A percentile compares a stretch with the other conserved stretches of the same genome.
phyloP scores from a whole-genome alignment of 495 filamentous ascomycete genomes.

The Amorphotheca resinae region DNA sequence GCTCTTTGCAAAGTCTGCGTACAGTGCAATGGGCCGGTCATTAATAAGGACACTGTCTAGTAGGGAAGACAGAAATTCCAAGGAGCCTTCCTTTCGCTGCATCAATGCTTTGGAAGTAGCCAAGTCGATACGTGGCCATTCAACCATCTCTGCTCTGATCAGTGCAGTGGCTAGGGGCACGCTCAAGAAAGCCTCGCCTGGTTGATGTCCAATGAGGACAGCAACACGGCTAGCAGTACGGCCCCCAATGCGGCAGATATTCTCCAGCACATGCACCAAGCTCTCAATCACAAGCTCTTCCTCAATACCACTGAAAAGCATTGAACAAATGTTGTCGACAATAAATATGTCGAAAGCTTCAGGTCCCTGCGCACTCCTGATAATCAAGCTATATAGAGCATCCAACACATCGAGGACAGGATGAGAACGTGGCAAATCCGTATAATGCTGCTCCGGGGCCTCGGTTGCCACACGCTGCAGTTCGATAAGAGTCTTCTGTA shows the following conservation, averaged over 20 bases:
- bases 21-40: constrained; percentile 60
- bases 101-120: constrained; percentile 59
- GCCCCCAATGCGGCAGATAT: constrained; percentile 65
- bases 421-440: constrained; percentile 52
- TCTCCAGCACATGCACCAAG: constrained; percentile 67
- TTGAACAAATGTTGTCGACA: constrained; percentile 56
- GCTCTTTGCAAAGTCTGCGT: constrained; percentile 76
- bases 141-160: constrained; percentile 53
- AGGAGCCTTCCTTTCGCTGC: constrained; percentile 50
- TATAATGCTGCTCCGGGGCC: constrained; percentile 56
- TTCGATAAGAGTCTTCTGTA: constrained; percentile 58
- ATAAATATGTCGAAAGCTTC: constrained; percentile 57
- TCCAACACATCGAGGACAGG: constrained; percentile 52
- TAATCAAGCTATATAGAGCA: constrained; percentile 37
- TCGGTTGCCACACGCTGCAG: constrained; percentile 51
- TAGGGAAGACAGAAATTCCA: constrained; percentile 64
- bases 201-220: constrained; percentile 52
- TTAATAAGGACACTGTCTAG: constrained; percentile 66
- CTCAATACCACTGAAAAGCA: constrained; percentile 42
- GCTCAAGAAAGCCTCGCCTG: constrained; percentile 67
- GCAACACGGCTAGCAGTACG: constrained; percentile 63
- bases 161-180: constrained; percentile 64
- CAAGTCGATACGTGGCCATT: constrained; percentile 68
- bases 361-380: constrained; percentile 41
- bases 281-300: constrained; percentile 64